Evolutionary conservation across 345 rosid species (phyloP), one percentile per base, ranked within the genome.

Genomic region (Eucalyptus viminalis): DNA sequence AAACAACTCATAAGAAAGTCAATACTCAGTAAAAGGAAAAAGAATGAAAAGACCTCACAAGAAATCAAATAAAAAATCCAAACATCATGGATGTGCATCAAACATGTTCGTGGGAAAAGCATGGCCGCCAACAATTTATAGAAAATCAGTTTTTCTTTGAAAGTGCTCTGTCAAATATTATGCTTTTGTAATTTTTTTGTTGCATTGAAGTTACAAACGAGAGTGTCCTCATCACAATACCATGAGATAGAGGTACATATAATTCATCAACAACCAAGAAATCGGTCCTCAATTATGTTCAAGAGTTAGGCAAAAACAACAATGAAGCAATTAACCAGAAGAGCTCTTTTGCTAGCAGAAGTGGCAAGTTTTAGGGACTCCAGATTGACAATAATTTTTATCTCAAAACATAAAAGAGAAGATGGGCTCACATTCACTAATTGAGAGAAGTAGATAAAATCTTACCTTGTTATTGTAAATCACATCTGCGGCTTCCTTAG

Each of bases 81-180:
- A 65, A n/a, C 6, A 65, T 14, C 11, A 65, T 2, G 0, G 0
- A n/a, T 1, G 76, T n/a, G 76, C 21, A 14, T n/a, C 76, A 2
- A 15, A 65, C 21, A n/a, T 1, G 8, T n/a, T 8, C 9, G 40
- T 16, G 3, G 76, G 21, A 4, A 65, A n/a, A 65, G 37, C 76
- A 65, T 65, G 40, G 40, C 76, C 11, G 15, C 34, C 37, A 65
- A 14, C 76, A 65, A 65, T 65, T n/a, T 65, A 65, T 2, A 65
- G 21, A 40, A n/a, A 2, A 8, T n/a, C 0, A 5, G 40, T 0
- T 65, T 65, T 65, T 65, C 37, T n/a, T 4, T 6, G 3, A n/a
- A n/a, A n/a, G 21, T 14, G 4, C 76, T 65, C 19, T n/a, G 10
- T 65, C 10, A n/a, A n/a, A 65, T 19, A n/a, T 14, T 65, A 14